Conservation (phyloP, 306 rosid species). For the Oxytropis ochrocephala region DNA sequence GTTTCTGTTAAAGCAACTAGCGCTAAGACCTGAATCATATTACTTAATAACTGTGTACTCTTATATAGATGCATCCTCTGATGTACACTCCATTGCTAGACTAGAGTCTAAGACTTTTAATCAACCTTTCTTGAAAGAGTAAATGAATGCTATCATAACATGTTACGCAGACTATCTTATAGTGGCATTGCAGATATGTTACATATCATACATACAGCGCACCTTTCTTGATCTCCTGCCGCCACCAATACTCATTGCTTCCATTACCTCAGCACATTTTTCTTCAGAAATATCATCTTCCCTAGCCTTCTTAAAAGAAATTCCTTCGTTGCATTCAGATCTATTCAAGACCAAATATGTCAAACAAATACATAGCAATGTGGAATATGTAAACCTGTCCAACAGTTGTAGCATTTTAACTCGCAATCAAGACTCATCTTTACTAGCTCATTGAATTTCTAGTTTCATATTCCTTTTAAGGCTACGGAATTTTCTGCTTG, state of each 20-base stretch:
- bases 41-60: too few relatives aligned
- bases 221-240: constrained; percentile 67
- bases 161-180: background rate
- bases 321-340: constrained; percentile 35
- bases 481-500: background rate
- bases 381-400: background rate
- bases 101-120: background rate
- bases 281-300: constrained; percentile 52
- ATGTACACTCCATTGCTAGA: background rate
- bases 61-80: background rate
- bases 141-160: background rate
- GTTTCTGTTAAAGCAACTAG: too few relatives aligned
- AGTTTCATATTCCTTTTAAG: background rate
- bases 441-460: background rate
- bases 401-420: background rate
- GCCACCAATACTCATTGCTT: constrained; percentile 53
- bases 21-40: too few relatives aligned
- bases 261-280: constrained; percentile 62
- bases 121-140: background rate
- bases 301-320: constrained; percentile 48
- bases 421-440: background rate
- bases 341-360: background rate
- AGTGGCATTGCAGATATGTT: background rate
- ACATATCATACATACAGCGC: background rate
- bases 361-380: background rate